A percentile compares a stretch with the other conserved stretches of the same genome.
phyloP scores from a whole-genome alignment of 2,329 filamentous ascomycete species.

The Calonectria multiphialidica region DNA sequence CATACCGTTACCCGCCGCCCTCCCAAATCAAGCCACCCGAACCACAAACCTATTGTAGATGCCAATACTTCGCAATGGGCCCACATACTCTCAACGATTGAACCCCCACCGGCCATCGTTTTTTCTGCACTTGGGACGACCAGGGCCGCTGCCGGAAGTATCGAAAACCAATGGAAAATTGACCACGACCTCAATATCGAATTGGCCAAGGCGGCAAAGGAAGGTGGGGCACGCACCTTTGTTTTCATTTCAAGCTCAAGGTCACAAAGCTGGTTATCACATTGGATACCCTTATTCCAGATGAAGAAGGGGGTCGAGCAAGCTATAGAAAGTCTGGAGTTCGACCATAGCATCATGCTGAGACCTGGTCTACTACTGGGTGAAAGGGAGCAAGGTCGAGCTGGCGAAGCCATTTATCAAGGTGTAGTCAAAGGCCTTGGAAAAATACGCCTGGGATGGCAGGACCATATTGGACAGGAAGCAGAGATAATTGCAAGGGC shows the following conservation, averaged over 20 bases:
- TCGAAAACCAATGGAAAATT: background rate
- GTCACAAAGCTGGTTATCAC: background rate
- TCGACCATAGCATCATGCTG: background rate
- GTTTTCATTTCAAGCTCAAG: background rate
- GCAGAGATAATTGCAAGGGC: background rate
- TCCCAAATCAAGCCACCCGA: background rate
- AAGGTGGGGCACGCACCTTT: background rate
- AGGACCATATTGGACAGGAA: background rate
- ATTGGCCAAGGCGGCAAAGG: background rate
- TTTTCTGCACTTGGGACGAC: background rate
- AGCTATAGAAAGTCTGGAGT: background rate
- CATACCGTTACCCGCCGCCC: background rate
- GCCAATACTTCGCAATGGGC: background rate
- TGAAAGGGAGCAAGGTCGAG: background rate
- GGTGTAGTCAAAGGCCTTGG: background rate
- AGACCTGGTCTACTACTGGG: background rate
- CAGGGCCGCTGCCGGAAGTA: background rate
- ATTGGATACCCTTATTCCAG: background rate
- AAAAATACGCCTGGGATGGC: background rate
- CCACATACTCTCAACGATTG: background rate
- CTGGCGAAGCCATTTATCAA: background rate
- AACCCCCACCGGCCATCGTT: background rate
- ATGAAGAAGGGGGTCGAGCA: background rate
- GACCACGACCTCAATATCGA: background rate
- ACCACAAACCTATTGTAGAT: background rate